Evolutionary conservation across 164 flowering plant genomes (phyloP).

Genomic region (Kalanchoe fedtschenkoi): DNA sequence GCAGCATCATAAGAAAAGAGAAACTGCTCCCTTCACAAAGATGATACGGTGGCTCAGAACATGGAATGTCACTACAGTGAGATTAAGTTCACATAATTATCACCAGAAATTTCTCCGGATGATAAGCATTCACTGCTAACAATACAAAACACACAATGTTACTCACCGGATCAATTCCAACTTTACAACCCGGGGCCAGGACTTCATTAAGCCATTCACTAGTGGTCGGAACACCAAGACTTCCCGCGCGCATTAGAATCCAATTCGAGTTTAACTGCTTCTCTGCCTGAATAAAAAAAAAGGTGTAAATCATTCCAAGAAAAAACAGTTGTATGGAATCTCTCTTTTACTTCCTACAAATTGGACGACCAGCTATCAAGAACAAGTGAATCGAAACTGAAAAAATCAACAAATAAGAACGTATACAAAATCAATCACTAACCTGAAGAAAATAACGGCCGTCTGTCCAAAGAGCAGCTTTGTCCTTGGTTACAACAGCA

Average conservation of each 20-base stretch:
- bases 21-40: constrained; percentile 84
- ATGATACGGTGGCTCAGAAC: constrained; percentile 20
- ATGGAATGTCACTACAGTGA: neutral
- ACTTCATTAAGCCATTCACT: constrained; percentile 89
- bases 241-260: constrained; percentile 91
- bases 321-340: no score
- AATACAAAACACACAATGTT: constrained; percentile 1
- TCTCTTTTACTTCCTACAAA: no score
- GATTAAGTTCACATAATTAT: neutral
- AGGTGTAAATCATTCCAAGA: neutral
- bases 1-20: constrained; percentile 92
- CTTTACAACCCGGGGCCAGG: constrained; percentile 71
- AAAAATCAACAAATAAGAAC: neutral
- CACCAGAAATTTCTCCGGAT: neutral
- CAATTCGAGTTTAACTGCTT: constrained; percentile 76
- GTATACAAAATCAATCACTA: neutral
- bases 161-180: constrained; percentile 96
- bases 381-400: neutral
- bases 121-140: neutral
- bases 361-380: neutral
- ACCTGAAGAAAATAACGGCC: constrained; percentile 99
- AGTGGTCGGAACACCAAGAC: constrained; percentile 71
- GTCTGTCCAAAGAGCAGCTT: constrained; percentile 98
- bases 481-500: constrained; percentile 88
- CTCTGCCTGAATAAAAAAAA: constrained; percentile 55